Percentiles rank a stretch among this genome's conserved stretches.
phyloP scores from a whole-genome alignment of 345 rosid species.

The Gossypium turneri region DNA sequence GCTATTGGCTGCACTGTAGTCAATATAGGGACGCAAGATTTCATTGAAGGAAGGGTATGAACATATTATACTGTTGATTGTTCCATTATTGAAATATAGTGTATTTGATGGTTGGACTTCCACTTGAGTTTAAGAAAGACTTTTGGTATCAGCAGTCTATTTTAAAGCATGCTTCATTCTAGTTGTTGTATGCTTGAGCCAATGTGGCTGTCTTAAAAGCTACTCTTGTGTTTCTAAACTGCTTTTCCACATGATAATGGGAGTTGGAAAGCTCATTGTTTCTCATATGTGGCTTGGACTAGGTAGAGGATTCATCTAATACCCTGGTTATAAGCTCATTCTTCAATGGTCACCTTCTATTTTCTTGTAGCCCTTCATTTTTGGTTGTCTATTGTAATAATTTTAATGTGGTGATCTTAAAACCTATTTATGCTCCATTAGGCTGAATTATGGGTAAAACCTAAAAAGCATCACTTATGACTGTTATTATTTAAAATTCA shows the following conservation, averaged over 20 bases:
- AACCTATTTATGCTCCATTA: neutral
- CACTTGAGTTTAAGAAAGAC: neutral
- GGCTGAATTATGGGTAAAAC: neutral
- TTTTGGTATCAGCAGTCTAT: neutral
- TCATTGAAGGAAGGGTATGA: conserved; percentile 97
- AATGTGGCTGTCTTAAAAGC: neutral
- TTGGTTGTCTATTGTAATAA: neutral
- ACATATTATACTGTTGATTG: neutral
- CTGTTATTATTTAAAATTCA: neutral
- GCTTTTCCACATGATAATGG: neutral
- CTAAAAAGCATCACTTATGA: neutral
- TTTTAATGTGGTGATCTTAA: neutral
- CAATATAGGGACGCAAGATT: conserved; percentile 89
- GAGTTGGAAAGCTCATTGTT: neutral
- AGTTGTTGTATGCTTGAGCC: neutral
- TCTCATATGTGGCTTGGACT: neutral
- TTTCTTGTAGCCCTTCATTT: neutral
- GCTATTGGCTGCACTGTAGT: conserved; percentile 98
- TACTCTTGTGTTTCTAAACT: neutral
- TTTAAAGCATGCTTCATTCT: conserved; percentile 13
- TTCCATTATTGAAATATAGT: neutral
- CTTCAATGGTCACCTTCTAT: neutral
- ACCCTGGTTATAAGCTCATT: neutral
- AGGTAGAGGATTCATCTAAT: neutral
- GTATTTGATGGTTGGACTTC: neutral